phyloP scores from a whole-genome alignment of 768 basidiomycete species.

The Fomitopsis serialis region DNA sequence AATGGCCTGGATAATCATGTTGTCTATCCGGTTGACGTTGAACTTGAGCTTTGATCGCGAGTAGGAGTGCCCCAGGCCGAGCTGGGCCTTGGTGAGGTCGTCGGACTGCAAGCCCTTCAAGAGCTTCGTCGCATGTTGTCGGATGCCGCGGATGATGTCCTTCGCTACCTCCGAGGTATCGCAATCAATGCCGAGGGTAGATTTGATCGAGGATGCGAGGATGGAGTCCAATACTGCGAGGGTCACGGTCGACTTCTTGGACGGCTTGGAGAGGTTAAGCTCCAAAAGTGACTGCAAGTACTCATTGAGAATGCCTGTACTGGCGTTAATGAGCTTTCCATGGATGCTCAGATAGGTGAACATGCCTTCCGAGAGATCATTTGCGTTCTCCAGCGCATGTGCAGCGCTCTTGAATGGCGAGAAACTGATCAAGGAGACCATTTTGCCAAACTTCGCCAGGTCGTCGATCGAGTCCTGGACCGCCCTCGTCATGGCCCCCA shows the following conservation, averaged over 20 bases:
- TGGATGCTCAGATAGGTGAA: no score
- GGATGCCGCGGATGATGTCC: conserved; percentile 89
- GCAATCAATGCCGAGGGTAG: conserved; percentile 65
- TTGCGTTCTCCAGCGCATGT: conserved; percentile 91
- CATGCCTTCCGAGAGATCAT: conserved; percentile 93
- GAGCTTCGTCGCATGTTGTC: conserved; percentile 85
- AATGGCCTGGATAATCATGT: conserved; percentile 99
- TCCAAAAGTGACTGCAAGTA: conserved; percentile 80
- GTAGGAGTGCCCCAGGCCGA: conserved; percentile 96
- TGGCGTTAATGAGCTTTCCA: no score
- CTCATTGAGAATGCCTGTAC: conserved; percentile 77
- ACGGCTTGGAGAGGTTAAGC: conserved; percentile 76
- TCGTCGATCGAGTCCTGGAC: conserved; percentile 87
- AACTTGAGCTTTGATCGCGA: conserved; percentile 97
- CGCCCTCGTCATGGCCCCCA: conserved; percentile 70
- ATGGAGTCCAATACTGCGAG: conserved; percentile 76
- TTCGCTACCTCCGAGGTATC: conserved; percentile 76
- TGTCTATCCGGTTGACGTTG: conserved; percentile 93
- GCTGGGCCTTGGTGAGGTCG: conserved; percentile 89
- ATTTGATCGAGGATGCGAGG: conserved; percentile 75
- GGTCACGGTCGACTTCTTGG: conserved; percentile 61
- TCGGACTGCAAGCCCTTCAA: conserved; percentile 83
- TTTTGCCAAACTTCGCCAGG: conserved; percentile 84
- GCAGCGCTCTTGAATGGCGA: conserved; percentile 91
- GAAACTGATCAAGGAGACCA: conserved; percentile 88